Evolutionary conservation across 768 basidiomycete species (phyloP).

Genomic region (Suillus lakei): DNA sequence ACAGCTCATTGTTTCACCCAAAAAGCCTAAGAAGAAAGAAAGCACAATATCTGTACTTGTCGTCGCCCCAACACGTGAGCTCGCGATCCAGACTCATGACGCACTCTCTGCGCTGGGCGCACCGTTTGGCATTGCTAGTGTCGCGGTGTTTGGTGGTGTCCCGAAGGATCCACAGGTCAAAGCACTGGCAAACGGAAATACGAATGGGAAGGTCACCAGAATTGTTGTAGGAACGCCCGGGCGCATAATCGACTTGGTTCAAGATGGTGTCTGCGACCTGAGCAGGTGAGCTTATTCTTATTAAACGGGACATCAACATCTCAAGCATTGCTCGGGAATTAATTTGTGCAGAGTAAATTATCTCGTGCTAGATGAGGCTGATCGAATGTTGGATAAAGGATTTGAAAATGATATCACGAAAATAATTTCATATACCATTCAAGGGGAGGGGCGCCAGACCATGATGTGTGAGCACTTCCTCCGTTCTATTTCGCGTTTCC

Average conservation of each 20-base stretch:
- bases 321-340: constrained; percentile 9
- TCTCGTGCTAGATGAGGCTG: constrained; percentile 96
- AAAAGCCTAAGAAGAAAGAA: constrained; percentile 35
- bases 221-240: constrained; percentile 97
- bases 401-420: constrained; percentile 97
- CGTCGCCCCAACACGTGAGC: constrained; percentile 93
- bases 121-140: constrained; percentile 75
- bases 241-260: constrained; percentile 87
- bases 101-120: constrained; percentile 76
- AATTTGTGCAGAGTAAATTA: constrained; percentile 78
- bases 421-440: constrained; percentile 81
- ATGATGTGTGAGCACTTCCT: constrained; percentile 82
- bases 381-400: constrained; percentile 97
- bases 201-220: constrained; percentile 58
- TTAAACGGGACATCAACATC: constrained; percentile 1
- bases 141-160: constrained; percentile 96
- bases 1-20: constrained; percentile 53
- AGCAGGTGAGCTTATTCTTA: constrained; percentile 55
- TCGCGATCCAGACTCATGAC: constrained; percentile 94
- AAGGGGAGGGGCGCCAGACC: constrained; percentile 77
- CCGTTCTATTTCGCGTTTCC: constrained; percentile 1
- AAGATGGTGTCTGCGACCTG: constrained; percentile 85
- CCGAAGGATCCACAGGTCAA: constrained; percentile 83
- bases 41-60: constrained; percentile 70
- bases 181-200: constrained; percentile 59